phyloP scores from a whole-genome alignment of 2,329 filamentous ascomycete species.

The Ceratocystis smalleyi region DNA sequence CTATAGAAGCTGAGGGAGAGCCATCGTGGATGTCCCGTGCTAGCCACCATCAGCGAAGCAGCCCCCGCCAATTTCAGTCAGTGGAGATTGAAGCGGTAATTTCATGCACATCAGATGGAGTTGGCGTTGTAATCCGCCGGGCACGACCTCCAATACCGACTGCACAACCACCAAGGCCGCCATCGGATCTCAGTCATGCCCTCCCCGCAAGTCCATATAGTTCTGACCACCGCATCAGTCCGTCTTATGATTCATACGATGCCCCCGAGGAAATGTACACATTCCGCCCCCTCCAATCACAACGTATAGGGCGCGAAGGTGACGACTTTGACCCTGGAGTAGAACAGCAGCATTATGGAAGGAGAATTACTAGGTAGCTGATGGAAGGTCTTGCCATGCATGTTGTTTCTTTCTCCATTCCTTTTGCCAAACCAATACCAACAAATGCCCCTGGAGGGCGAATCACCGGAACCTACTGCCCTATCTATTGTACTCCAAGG shows the following conservation, averaged over 20 bases:
- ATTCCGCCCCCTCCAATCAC: slow-evolving; percentile 30
- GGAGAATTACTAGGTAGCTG: not conserved
- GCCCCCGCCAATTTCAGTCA: not conserved
- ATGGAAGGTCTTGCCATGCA: not conserved
- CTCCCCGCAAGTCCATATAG: slow-evolving; percentile 15
- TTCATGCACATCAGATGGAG: slow-evolving; percentile 74
- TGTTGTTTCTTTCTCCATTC: not conserved
- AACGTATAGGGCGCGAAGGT: slow-evolving; percentile 31
- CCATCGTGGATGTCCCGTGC: slow-evolving; percentile 24
- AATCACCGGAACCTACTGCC: not conserved
- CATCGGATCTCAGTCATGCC: slow-evolving; percentile 25
- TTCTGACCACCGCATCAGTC: not conserved
- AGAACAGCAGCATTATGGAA: not conserved
- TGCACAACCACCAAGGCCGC: slow-evolving; percentile 34
- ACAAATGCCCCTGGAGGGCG: not conserved
- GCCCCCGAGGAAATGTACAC: slow-evolving; percentile 30
- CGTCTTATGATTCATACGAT: slow-evolving; percentile 29
- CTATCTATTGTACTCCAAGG: not conserved
- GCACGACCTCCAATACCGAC: slow-evolving; percentile 55
- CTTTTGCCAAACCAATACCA: not conserved
- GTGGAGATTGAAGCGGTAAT: slow-evolving; percentile 79
- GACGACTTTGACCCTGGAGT: slow-evolving; percentile 30
- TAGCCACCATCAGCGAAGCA: slow-evolving; percentile 17
- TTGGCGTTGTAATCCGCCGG: slow-evolving; percentile 64
- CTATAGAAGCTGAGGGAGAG: slow-evolving; percentile 24